Evolutionary conservation across 2,329 filamentous ascomycete species (phyloP).

Genomic region (Gnomoniopsis sp.): DNA sequence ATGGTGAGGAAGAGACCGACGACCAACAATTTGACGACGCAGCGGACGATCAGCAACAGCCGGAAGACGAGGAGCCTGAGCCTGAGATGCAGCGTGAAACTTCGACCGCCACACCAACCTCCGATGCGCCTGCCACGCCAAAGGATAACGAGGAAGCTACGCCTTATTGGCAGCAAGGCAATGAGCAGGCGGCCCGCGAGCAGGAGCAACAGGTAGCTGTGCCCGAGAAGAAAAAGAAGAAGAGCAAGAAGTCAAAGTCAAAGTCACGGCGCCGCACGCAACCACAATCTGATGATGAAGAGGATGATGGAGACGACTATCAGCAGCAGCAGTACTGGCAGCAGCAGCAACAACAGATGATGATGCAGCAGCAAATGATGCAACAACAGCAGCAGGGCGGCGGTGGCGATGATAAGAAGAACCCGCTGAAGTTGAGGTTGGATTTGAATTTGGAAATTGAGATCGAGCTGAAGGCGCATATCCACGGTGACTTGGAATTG

Average conservation of each 20-base stretch:
- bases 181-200: constrained; percentile 20
- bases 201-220: constrained; percentile 24
- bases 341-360: constrained; percentile 22
- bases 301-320: constrained; percentile 19
- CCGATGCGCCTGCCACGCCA: constrained; percentile 29
- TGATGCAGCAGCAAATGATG: constrained; percentile 27
- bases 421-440: constrained; percentile 65
- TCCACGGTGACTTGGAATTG: constrained; percentile 73
- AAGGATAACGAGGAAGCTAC: constrained; percentile 28
- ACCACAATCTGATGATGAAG: constrained; percentile 12
- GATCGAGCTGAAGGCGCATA: constrained; percentile 75
- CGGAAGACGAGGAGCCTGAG: constrained; percentile 39
- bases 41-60: constrained; percentile 19
- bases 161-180: constrained; percentile 26
- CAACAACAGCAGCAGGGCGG: constrained; percentile 30
- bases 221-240: constrained; percentile 22
- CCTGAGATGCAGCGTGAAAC: constrained; percentile 62
- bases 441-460: constrained; percentile 78
- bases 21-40: constrained; percentile 18
- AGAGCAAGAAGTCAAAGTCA: constrained; percentile 15
- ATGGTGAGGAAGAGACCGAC: constrained; percentile 11
- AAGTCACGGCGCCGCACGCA: constrained; percentile 11
- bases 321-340: constrained; percentile 21
- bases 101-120: constrained; percentile 32
- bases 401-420: constrained; percentile 40